Conservation (phyloP, 2,329 filamentous ascomycete genomes). For the Sarocladium kiliense region DNA sequence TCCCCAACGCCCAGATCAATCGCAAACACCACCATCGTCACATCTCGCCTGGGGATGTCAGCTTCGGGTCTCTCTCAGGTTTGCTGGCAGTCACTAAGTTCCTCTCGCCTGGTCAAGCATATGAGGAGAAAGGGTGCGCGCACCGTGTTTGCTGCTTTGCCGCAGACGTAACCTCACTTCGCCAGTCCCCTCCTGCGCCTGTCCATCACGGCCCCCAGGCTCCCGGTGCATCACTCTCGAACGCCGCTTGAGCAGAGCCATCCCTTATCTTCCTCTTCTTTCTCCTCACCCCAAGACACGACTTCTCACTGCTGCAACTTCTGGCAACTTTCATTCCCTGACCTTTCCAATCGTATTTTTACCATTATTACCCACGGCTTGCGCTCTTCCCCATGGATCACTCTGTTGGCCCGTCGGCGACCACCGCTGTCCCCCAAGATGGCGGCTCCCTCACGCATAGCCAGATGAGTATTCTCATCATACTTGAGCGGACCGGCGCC, state of each 20-base stretch:
- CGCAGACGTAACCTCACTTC: not conserved
- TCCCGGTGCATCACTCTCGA: not conserved
- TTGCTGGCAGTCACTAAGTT: not conserved
- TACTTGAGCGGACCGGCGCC: constrained; percentile 48
- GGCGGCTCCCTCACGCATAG: constrained; percentile 22
- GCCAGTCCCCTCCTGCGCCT: not conserved
- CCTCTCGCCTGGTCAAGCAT: not conserved
- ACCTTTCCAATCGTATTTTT: not conserved
- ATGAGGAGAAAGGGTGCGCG: not conserved
- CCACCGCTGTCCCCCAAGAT: not conserved
- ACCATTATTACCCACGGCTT: not conserved
- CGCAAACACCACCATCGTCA: no score
- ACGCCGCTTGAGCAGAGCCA: not conserved
- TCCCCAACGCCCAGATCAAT: no score
- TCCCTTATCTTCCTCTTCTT: not conserved
- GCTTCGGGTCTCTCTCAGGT: not conserved
- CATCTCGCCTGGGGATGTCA: not conserved
- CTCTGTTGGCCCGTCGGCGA: not conserved
- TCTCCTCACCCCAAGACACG: not conserved
- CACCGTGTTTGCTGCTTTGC: constrained; percentile 1
- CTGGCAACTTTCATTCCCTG: not conserved
- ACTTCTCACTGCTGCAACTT: not conserved
- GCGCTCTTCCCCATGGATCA: not conserved
- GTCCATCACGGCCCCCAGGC: not conserved
- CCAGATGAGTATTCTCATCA: constrained; percentile 39